Evolutionary conservation across 139 green algal genomes (phyloP).

Genomic region (Edaphochlamys debaryana): DNA sequence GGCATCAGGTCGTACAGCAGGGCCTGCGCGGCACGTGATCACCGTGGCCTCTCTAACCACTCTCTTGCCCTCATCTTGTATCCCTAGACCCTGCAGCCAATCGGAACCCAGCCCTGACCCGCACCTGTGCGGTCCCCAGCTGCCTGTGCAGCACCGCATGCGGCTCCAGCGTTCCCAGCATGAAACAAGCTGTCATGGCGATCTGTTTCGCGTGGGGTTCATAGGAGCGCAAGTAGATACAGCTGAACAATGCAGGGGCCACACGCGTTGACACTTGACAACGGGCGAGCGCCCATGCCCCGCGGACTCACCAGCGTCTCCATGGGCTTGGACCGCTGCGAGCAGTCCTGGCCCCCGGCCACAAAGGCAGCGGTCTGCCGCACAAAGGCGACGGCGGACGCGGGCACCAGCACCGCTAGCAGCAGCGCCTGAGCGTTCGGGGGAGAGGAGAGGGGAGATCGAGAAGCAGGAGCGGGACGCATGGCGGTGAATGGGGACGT

Average conservation of each 20-base stretch:
- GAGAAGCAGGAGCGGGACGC: too few species aligned
- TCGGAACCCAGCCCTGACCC: too few species aligned
- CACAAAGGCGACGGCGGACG: neutral
- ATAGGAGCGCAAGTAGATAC: too few species aligned
- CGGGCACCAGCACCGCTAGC: too few species aligned
- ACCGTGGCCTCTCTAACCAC: too few species aligned
- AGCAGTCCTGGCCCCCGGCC: neutral
- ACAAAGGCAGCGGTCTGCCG: neutral
- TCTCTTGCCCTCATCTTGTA: too few species aligned
- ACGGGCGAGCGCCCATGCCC: neutral
- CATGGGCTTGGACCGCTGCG: neutral
- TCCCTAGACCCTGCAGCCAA: too few species aligned
- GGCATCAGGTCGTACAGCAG: conserved; percentile 4
- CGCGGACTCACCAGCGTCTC: neutral
- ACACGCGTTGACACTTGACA: too few species aligned
- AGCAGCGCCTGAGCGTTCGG: too few species aligned
- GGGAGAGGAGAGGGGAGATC: too few species aligned
- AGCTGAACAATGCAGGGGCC: too few species aligned
- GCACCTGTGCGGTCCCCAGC: neutral
- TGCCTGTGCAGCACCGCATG: neutral
- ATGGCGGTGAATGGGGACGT: too few species aligned
- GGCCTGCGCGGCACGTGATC: neutral
- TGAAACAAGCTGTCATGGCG: neutral
- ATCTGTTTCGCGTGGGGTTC: neutral
- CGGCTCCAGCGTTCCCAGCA: neutral